These are phyloP conservation scores for Artemisia annua DNA, from an alignment of 129 eudicot genomes.

Conservation along the genomic window DNA sequence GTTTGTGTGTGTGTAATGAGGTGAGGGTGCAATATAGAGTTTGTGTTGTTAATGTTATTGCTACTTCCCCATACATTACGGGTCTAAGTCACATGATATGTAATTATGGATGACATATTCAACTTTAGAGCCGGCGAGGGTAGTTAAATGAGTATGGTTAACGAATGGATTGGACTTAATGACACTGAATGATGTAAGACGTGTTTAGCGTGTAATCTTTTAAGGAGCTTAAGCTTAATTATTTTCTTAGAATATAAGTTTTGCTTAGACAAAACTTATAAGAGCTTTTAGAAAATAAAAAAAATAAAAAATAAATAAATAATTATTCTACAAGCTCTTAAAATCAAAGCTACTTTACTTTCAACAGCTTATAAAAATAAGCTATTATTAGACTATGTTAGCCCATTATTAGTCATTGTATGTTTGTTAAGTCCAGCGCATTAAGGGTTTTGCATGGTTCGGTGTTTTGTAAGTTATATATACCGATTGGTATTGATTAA, in stretches of 20 bases:
- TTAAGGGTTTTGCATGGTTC: too few species aligned
- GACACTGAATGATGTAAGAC: background rate
- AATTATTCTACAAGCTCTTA: too few species aligned
- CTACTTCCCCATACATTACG: background rate
- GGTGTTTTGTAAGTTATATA: too few species aligned
- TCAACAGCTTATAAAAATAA: too few species aligned
- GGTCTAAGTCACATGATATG: conserved; percentile 1
- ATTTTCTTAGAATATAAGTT: background rate
- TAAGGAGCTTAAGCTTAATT: background rate
- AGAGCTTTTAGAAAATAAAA: too few species aligned
- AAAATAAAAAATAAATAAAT: too few species aligned
- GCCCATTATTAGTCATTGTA: too few species aligned
- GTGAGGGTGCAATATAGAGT: background rate
- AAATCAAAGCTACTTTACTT: too few species aligned
- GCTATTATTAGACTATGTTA: too few species aligned
- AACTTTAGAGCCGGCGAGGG: background rate
- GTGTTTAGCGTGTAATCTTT: background rate
- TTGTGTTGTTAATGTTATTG: background rate
- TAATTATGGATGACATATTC: background rate
- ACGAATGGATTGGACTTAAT: background rate
- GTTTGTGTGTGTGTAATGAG: background rate
- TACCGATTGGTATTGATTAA: too few species aligned
- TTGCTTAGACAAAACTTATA: background rate
- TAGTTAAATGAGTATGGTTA: background rate
- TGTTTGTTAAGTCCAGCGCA: too few species aligned